Base-by-base conservation (phyloP, 2,329 filamentous ascomycete genomes). In the Alternaria longipes region DNA sequence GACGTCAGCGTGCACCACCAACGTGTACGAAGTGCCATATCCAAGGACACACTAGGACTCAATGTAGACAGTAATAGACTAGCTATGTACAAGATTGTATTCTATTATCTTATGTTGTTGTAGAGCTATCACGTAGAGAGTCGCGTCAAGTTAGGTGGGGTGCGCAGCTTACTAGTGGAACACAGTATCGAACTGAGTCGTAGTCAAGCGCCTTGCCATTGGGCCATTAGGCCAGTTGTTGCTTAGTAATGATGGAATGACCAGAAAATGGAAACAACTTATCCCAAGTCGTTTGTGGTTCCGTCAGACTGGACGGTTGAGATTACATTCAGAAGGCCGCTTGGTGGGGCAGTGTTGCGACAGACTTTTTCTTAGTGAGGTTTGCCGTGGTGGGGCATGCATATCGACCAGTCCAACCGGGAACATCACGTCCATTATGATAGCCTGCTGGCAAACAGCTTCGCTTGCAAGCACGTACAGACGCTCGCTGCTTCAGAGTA, bases 161-260 rank as follows among this genome's bases (percentile, higher is more conserved):
- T n/a, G n/a, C n/a, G n/a, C n/a, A n/a, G n/a, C n/a, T n/a, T n/a
- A n/a, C n/a, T n/a, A n/a, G n/a, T n/a, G n/a, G n/a, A n/a, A n/a
- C n/a, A n/a, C n/a, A n/a, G n/a, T n/a, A 47, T 53, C 62, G 11
- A 36, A 50, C 49, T 18, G 11, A 60, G 69, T 83, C 82, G 82
- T 84, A 84, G 82, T 84, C 82, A 84, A 84, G 81, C 82, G 81
- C 82, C 82, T 84, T 84, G 81, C 82, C 82, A 84, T 84, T 84
- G 82, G 82, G 82, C 82, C 82, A 84, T 70, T 69, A 62, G 69
- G 60, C 71, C 71, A 47, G 30, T 52, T 38, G 26, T 32, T 59
- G 52, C 57, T 60, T 50, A 56, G 57, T 60, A 50, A 60, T 60
- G 51, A 51, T 60, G 52, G 24, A n/a, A 32, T 1, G 6, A 1